Evolutionary conservation across 2,329 filamentous ascomycete genomes (phyloP).

Genomic region (Alternaria triticina): DNA sequence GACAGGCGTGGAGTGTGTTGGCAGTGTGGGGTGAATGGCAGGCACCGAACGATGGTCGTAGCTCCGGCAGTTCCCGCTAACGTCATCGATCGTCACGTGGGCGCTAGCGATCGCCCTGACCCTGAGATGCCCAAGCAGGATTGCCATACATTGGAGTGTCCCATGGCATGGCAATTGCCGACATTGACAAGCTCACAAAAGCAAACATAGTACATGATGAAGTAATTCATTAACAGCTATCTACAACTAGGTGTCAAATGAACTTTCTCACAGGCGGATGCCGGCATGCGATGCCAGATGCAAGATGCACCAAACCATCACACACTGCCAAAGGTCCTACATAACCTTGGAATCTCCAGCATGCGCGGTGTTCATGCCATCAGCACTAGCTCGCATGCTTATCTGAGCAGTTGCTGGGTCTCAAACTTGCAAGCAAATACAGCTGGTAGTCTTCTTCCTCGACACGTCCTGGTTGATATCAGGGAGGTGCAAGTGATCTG

Average conservation of each 20-base stretch:
- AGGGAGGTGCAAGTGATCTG: conserved; percentile 12
- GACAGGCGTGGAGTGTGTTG: not conserved
- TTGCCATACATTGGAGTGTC: not conserved
- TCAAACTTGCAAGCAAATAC: not conserved
- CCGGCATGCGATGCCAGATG: not conserved
- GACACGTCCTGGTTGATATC: not conserved
- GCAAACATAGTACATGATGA: not conserved
- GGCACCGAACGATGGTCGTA: conserved; percentile 12
- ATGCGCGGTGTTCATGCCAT: not conserved
- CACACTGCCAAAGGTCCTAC: not conserved
- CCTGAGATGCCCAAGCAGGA: not conserved
- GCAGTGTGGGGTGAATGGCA: conserved; percentile 15
- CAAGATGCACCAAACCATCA: not conserved
- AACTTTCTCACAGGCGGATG: not conserved
- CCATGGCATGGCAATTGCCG: not conserved
- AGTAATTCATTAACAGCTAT: not conserved
- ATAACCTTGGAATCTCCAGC: not conserved
- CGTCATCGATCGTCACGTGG: conserved; percentile 17
- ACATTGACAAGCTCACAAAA: not conserved
- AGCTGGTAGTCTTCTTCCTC: not conserved
- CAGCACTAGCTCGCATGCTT: not conserved
- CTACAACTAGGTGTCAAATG: not conserved
- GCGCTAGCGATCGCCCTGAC: not conserved
- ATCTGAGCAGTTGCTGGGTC: not conserved
- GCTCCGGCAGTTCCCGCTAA: conserved; percentile 14